These are phyloP conservation scores for Euptelea pleiosperma DNA, from an alignment of 164 flowering plant genomes.

Conservation along the genomic window DNA sequence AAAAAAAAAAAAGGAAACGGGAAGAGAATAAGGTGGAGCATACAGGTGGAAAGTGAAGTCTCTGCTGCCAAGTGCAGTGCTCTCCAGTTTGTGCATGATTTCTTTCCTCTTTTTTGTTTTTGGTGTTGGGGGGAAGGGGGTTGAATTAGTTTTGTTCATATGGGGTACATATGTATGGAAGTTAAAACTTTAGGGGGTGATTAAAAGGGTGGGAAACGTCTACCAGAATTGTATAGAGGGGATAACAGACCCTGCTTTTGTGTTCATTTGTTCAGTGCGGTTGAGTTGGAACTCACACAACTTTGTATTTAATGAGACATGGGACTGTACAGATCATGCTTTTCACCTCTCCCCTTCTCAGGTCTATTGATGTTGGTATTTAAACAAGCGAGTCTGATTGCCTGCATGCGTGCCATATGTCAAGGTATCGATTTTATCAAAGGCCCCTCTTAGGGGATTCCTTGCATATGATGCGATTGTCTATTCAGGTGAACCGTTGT, in stretches of 20 bases:
- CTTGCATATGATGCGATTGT: too few relatives aligned
- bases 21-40: slow-evolving; percentile 25
- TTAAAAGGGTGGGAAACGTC: slow-evolving; percentile 10
- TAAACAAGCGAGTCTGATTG: too few relatives aligned
- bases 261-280: not conserved
- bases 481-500: too few relatives aligned
- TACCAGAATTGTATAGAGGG: slow-evolving; percentile 22
- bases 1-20: slow-evolving; percentile 15
- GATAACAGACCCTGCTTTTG: slow-evolving; percentile 13
- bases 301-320: slow-evolving; percentile 7
- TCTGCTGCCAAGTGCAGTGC: slow-evolving; percentile 17
- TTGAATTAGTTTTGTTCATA: slow-evolving; percentile 10
- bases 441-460: too few relatives aligned
- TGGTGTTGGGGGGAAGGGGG: not conserved
- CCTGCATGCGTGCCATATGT: too few relatives aligned
- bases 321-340: too few relatives aligned
- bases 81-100: slow-evolving; percentile 21
- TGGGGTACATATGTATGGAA: slow-evolving; percentile 10
- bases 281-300: not conserved
- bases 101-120: slow-evolving; percentile 5
- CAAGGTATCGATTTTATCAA: too few relatives aligned
- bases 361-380: too few relatives aligned
- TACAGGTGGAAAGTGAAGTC: slow-evolving; percentile 16
- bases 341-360: too few relatives aligned
- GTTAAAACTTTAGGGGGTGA: slow-evolving; percentile 5